Evolutionary conservation across 176 grass and related monocot species (phyloP), one percentile per base, ranked within the genome.

Genomic region (Carex littledalei): DNA sequence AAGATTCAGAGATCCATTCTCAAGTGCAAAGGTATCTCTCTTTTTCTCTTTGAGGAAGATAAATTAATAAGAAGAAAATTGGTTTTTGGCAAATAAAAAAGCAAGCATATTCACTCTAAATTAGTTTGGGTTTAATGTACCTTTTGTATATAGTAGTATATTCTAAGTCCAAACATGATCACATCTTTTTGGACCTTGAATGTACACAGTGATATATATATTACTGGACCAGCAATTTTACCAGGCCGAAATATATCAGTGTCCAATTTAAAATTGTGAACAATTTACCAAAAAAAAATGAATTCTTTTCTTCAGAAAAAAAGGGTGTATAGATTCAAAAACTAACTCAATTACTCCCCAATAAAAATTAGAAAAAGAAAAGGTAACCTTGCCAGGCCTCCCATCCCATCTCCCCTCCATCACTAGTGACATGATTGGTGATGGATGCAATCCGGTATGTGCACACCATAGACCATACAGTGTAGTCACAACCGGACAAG

Each of bases 1-100:
- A 92, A 94, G 59, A 88, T 97, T 39, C 84, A 80, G 81, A 86
- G 87, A 37, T 92, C 53, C 69, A 80, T 97, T 41, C 77, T 94
- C 59, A 87, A 87, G 20, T 94, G 90, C 94, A 94, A 80, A 88
- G 92, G 92, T 91, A 18, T 24, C 16, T 61, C 59, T 71, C 59
- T 63, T 32, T 80, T 67, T 41, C 72, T 54, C 21, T 76, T 12
- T 76, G 10, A 8, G 20, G 12, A 71, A 45, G 39, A 17, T 17
- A 54, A 12, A 50, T 50, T 50, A 50, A 7, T 76, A 76, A 50
- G 18, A 75, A 75, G 13, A 26, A 31, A 76, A 15, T 49, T 75
- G 70, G 2, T 49, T 74, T 50, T 50, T 24, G 70, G 70, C n/a
- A 52, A 43, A 52, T 52, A 15, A 13, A 18, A 8, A 71, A 10